Conservation (phyloP, 345 rosid species). For the Salix purpurea region DNA sequence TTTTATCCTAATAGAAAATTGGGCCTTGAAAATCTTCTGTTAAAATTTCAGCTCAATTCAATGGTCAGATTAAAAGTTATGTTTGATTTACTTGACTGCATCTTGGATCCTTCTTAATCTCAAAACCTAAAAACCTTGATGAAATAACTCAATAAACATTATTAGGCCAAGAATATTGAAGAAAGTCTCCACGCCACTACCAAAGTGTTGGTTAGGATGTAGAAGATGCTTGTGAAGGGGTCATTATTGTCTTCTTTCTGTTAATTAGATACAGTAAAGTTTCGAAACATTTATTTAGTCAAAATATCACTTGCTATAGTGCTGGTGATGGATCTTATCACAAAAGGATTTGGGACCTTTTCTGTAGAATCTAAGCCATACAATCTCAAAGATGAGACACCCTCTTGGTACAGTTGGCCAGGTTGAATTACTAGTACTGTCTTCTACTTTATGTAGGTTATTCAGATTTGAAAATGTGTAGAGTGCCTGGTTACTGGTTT, state of each 20-base stretch:
- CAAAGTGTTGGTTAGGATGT: not conserved
- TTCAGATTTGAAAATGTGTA: not conserved
- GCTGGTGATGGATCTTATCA: not conserved
- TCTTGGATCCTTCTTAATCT: too few species aligned
- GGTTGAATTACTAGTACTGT: not conserved
- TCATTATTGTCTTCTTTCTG: not conserved
- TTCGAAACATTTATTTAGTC: not conserved
- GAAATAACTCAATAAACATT: too few species aligned
- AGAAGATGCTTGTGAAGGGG: not conserved
- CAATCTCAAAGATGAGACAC: not conserved
- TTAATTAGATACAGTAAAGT: not conserved
- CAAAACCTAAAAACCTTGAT: too few species aligned
- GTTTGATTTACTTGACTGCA: too few species aligned
- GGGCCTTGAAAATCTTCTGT: too few species aligned
- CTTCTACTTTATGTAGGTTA: not conserved
- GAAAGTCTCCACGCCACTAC: not conserved
- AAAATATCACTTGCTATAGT: not conserved
- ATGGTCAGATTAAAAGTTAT: too few species aligned
- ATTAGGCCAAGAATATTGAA: too few species aligned
- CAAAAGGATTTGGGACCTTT: not conserved
- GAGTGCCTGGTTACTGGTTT: not conserved
- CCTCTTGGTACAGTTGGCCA: not conserved
- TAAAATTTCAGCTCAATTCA: too few species aligned
- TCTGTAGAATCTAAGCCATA: not conserved
- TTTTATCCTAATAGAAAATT: too few species aligned